phyloP scores from a whole-genome alignment of 2,329 filamentous ascomycete genomes.

The Phoma sp. region DNA sequence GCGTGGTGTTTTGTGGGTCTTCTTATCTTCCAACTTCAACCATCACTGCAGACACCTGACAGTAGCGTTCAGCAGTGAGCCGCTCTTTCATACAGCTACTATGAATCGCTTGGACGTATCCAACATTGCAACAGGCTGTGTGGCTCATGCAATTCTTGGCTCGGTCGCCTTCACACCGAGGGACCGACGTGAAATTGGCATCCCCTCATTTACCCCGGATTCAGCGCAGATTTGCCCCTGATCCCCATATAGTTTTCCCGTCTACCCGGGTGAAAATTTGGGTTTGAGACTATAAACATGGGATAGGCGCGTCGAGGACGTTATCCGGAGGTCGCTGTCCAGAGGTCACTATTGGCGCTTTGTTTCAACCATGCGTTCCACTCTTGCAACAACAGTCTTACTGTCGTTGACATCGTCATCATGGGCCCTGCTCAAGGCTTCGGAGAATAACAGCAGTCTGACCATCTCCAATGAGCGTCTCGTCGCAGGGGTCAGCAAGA shows the following conservation, averaged over 20 bases:
- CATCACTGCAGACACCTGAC: neutral
- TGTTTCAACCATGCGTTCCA: constrained; percentile 22
- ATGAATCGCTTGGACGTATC: neutral
- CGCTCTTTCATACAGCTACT: neutral
- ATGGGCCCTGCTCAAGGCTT: constrained; percentile 25
- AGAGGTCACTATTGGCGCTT: neutral
- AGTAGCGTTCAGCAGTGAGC: neutral
- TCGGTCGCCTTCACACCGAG: constrained; percentile 28
- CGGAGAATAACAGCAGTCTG: constrained; percentile 33
- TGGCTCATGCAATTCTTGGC: constrained; percentile 1
- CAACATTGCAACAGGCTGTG: neutral
- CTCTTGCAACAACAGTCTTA: constrained; percentile 11
- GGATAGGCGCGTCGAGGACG: neutral
- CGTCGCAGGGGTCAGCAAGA: constrained; percentile 53
- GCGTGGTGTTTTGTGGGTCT: constrained; percentile 14
- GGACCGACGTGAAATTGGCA: constrained; percentile 14
- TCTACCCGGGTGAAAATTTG: constrained; percentile 22
- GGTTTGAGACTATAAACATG: constrained; percentile 6
- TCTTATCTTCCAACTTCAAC: constrained; percentile 7
- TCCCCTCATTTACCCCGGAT: constrained; percentile 28
- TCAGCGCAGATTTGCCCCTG: constrained; percentile 4
- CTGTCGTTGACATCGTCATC: constrained; percentile 19
- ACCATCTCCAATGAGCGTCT: constrained; percentile 55
- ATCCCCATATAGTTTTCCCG: constrained; percentile 28
- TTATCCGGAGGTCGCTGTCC: neutral